A percentile compares a stretch with the other conserved stretches of the same genome.
These are phyloP conservation scores for Leishmania mexicana DNA, from an alignment of 208 protist species.

Conservation along the genomic window DNA sequence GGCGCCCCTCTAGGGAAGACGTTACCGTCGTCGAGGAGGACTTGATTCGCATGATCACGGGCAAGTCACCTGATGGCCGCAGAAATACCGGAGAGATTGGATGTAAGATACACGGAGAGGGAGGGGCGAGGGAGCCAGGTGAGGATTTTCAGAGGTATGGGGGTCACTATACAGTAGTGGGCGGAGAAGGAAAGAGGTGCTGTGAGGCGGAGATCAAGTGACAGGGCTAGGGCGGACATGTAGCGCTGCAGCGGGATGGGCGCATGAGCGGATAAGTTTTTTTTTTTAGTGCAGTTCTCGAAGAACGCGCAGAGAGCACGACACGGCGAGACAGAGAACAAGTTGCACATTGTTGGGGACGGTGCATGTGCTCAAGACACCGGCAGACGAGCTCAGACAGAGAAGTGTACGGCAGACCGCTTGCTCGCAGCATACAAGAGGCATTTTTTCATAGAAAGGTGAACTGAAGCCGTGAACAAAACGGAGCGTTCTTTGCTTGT, in stretches of 20 bases:
- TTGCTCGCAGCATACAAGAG: not conserved
- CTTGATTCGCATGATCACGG: not conserved
- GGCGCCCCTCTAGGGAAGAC: not conserved
- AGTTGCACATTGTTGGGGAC: not conserved
- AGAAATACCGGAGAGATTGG: not conserved
- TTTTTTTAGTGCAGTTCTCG: not conserved
- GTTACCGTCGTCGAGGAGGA: not conserved
- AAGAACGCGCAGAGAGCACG: too few relatives aligned
- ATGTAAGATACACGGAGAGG: not conserved
- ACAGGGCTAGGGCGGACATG: not conserved
- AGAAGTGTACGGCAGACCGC: not conserved
- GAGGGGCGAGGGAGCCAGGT: not conserved
- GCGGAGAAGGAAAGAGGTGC: not conserved
- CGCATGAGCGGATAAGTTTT: not conserved
- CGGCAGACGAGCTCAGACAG: not conserved
- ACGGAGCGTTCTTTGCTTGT: not conserved
- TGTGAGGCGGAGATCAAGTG: not conserved
- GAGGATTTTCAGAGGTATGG: not conserved
- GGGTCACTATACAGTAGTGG: not conserved
- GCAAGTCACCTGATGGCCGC: not conserved
- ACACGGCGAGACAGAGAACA: not conserved
- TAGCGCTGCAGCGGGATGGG: not conserved
- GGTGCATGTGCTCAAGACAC: not conserved
- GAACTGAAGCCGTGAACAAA: not conserved
- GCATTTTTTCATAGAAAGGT: not conserved